These are phyloP conservation scores for Naganishia liquefaciens DNA, from an alignment of 1,284 basidiomycete genomes.

Conservation along the genomic window DNA sequence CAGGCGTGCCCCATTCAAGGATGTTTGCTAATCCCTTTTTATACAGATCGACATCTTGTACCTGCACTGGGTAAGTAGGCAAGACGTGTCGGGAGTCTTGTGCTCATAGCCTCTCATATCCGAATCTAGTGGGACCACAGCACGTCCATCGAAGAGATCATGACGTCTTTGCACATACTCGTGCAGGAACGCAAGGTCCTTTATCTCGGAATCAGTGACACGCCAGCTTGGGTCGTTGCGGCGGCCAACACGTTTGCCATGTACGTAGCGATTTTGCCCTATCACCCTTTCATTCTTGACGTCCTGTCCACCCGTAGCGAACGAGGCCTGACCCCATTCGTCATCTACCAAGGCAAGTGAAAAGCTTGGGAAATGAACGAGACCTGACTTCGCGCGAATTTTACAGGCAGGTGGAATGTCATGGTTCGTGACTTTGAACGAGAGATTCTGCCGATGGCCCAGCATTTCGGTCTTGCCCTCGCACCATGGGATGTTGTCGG, in stretches of 20 bases:
- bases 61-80: conserved; percentile 47
- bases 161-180: conserved; percentile 53
- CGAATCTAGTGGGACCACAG: conserved; percentile 48
- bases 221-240: conserved; percentile 62
- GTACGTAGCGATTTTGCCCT: not conserved
- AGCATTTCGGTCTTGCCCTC: conserved; percentile 56
- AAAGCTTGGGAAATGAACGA: not conserved
- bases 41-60: conserved; percentile 54
- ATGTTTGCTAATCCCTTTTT: not conserved
- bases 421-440: conserved; percentile 59
- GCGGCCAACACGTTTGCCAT: conserved; percentile 61
- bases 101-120: too few relatives aligned
- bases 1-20: not conserved
- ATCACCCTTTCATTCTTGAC: not conserved
- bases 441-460: conserved; percentile 65
- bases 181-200: conserved; percentile 53
- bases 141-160: conserved; percentile 54
- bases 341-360: conserved; percentile 63
- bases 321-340: conserved; percentile 60
- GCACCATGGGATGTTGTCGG: conserved; percentile 55
- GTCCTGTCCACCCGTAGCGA: conserved; percentile 35
- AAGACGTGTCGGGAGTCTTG: too few relatives aligned
- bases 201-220: conserved; percentile 56
- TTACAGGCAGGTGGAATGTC: conserved; percentile 46
- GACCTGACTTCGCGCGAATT: too few relatives aligned